phyloP scores from a whole-genome alignment of 2,329 filamentous ascomycete genomes.

The Chrysoporthe cubensis region DNA sequence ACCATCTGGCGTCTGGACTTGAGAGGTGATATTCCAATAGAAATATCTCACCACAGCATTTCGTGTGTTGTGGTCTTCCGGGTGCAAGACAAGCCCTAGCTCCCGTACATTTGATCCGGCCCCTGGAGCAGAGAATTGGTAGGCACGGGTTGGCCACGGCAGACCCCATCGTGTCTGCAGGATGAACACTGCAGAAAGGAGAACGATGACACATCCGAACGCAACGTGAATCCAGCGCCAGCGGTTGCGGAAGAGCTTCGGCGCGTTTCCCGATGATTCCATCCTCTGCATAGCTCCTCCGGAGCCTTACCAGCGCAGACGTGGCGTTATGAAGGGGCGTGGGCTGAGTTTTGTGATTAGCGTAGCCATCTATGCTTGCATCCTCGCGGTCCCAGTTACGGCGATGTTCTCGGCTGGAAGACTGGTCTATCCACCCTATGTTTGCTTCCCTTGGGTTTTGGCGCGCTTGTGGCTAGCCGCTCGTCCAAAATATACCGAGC shows the following conservation, averaged over 20 bases:
- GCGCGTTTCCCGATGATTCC: neutral
- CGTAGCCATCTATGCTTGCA: too few relatives aligned
- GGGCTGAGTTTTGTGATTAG: neutral
- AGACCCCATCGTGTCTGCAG: neutral
- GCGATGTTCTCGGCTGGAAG: too few relatives aligned
- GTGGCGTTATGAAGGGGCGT: too few relatives aligned
- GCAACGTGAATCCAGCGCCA: neutral
- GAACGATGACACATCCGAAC: neutral
- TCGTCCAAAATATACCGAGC: too few relatives aligned
- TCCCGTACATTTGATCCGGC: conserved; percentile 1
- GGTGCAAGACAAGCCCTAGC: conserved; percentile 39
- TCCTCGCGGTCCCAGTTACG: too few relatives aligned
- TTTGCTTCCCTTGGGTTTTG: too few relatives aligned
- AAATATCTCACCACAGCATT: conserved; percentile 38
- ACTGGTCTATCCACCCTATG: too few relatives aligned
- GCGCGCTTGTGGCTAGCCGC: too few relatives aligned
- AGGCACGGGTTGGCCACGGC: neutral
- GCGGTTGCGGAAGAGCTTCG: neutral
- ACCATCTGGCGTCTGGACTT: conserved; percentile 49
- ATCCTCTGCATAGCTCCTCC: neutral
- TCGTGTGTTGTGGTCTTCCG: conserved; percentile 46
- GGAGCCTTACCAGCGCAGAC: too few relatives aligned
- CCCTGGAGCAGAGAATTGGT: neutral
- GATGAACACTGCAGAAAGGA: neutral
- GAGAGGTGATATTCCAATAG: conserved; percentile 47